phyloP scores from a whole-genome alignment of 2,329 filamentous ascomycete genomes.

The Lasiodiplodia hormozganensis region DNA sequence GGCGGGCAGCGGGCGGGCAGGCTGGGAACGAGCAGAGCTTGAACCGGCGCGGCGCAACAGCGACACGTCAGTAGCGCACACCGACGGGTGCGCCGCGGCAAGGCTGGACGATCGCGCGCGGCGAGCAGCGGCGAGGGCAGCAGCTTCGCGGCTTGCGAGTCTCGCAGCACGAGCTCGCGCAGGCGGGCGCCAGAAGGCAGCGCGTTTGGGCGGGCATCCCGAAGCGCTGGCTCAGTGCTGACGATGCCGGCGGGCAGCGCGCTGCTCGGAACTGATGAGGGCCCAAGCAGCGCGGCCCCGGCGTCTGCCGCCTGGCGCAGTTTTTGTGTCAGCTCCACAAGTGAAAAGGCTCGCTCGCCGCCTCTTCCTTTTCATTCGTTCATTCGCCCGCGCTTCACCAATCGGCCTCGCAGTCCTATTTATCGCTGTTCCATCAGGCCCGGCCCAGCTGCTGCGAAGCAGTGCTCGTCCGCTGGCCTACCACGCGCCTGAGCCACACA shows the following conservation, averaged over 20 bases:
- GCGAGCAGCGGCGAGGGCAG: not conserved
- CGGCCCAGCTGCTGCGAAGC: conserved; percentile 5
- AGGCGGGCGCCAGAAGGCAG: not conserved
- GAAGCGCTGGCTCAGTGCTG: not conserved
- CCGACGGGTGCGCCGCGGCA: conserved; percentile 6
- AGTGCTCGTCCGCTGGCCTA: conserved; percentile 14
- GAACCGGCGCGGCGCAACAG: conserved; percentile 14
- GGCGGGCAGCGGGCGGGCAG: not conserved
- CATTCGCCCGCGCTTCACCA: conserved; percentile 18
- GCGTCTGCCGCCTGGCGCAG: conserved; percentile 16
- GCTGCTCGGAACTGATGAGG: no score
- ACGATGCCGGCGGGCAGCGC: not conserved
- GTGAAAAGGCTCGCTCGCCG: conserved; percentile 22
- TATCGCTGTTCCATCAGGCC: conserved; percentile 12
- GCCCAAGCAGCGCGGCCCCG: not conserved
- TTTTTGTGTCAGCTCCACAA: conserved; percentile 20
- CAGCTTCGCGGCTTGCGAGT: not conserved
- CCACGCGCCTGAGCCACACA: conserved; percentile 22
- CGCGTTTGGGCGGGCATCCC: not conserved
- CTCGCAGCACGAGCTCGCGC: conserved; percentile 3
- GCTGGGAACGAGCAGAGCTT: conserved; percentile 14
- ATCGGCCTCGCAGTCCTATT: conserved; percentile 22
- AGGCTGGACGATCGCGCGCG: not conserved
- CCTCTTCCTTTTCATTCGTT: conserved; percentile 24
- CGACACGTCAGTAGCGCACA: conserved; percentile 15